phyloP scores from a whole-genome alignment of 352 stramenopile species.

The Globisporangium heterothallicum region DNA sequence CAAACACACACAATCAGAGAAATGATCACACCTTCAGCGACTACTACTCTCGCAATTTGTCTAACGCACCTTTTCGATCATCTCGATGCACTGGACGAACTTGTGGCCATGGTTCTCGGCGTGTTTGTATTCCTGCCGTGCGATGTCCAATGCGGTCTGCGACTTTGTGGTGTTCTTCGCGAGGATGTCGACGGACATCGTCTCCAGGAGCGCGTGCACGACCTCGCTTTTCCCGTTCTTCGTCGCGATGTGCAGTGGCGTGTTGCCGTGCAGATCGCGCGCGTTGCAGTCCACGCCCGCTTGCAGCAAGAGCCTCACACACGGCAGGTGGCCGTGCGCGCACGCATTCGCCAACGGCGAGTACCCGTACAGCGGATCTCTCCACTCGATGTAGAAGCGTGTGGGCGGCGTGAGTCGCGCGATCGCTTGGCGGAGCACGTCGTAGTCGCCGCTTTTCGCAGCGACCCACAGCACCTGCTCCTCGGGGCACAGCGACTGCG shows the following conservation, averaged over 20 bases:
- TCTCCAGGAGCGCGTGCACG: conserved; percentile 57
- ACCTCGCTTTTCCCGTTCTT: conserved; percentile 58
- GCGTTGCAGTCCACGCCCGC: conserved; percentile 54
- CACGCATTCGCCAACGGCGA: conserved; percentile 67
- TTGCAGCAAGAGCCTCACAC: conserved; percentile 47
- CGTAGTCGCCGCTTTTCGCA: conserved; percentile 64
- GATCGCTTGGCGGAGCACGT: conserved; percentile 41
- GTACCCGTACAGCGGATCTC: conserved; percentile 51
- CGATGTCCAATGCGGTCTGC: conserved; percentile 69
- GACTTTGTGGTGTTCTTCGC: conserved; percentile 42
- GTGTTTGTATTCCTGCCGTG: conserved; percentile 44
- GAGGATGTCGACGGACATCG: conserved; percentile 42
- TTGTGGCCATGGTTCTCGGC: conserved; percentile 30
- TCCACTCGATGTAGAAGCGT: conserved; percentile 65
- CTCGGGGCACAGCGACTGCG: conserved; percentile 61
- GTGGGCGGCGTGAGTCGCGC: conserved; percentile 48
- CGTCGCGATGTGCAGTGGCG: conserved; percentile 63
- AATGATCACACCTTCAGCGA: background rate
- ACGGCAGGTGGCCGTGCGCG: conserved; percentile 52
- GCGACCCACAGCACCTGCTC: conserved; percentile 76
- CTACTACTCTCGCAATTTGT: background rate
- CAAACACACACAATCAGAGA: background rate
- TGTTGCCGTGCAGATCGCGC: conserved; percentile 52
- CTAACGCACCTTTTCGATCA: conserved; percentile 64
- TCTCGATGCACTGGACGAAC: conserved; percentile 66